These are phyloP conservation scores for Leishmania tropica DNA, from an alignment of 208 protist genomes.

Conservation along the genomic window DNA sequence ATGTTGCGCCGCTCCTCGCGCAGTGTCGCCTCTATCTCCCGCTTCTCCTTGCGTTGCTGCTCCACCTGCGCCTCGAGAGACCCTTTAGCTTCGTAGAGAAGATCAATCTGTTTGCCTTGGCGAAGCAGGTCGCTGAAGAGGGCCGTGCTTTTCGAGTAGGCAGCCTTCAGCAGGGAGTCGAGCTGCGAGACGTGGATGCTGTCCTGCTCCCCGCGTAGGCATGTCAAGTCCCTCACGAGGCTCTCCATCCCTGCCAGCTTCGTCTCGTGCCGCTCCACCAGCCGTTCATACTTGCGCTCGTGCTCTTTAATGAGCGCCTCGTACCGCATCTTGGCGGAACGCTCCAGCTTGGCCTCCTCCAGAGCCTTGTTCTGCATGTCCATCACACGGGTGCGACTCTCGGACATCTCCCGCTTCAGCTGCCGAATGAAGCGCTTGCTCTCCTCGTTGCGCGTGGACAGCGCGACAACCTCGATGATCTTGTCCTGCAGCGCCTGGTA, in stretches of 20 bases:
- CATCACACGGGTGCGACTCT: constrained; percentile 80
- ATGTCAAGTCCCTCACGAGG: constrained; percentile 75
- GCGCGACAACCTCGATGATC: constrained; percentile 87
- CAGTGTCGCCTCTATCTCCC: constrained; percentile 59
- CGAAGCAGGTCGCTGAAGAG: constrained; percentile 86
- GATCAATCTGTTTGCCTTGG: constrained; percentile 74
- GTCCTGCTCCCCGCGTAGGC: constrained; percentile 58
- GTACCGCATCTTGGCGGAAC: constrained; percentile 51
- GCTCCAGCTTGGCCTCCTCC: constrained; percentile 64
- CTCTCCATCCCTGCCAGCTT: constrained; percentile 74
- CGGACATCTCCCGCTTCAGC: constrained; percentile 86
- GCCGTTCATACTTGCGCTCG: constrained; percentile 51
- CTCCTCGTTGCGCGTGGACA: constrained; percentile 88
- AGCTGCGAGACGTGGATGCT: constrained; percentile 78
- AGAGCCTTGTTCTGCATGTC: constrained; percentile 80
- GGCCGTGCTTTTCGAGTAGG: constrained; percentile 85
- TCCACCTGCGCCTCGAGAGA: constrained; percentile 71
- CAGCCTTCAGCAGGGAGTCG: constrained; percentile 78
- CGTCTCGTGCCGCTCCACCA: constrained; percentile 65
- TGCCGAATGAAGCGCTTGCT: constrained; percentile 91
- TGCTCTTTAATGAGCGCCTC: constrained; percentile 65
- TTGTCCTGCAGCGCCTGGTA: constrained; percentile 82
- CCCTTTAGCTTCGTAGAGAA: constrained; percentile 66
- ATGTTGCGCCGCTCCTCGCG: constrained; percentile 71
- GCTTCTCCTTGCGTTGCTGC: constrained; percentile 57